Evolutionary conservation across 257 asterid species (phyloP), one percentile per base, ranked within the genome.

Genomic region (Hygrophila difformis): DNA sequence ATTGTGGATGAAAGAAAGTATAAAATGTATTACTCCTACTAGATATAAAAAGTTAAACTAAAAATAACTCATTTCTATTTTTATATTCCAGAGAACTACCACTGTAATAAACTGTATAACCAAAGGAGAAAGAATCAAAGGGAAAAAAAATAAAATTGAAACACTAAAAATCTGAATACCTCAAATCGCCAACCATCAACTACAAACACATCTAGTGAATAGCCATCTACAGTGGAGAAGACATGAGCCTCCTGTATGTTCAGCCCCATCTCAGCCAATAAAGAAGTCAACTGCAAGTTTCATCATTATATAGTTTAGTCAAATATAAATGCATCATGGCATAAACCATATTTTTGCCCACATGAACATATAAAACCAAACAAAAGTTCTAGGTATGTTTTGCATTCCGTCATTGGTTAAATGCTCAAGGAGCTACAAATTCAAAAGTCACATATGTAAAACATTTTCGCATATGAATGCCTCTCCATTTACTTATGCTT

Each of bases 221-320:
- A 91, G 63, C 98, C 98, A 75, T 91, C 98, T 24, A 62, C 71
- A 8, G 96, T 82, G 45, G 98, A 91, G 76, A 91, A 91, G 47
- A 80, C 98, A 59, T 86, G 98, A 52, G 98, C 98, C 74, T 91
- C 98, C 65, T 76, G 92, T 79, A 91, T 91, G 63, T 91, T 91
- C 61, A 91, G 70, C 56, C 98, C 98, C 68, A 86, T 63, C 70
- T 91, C 98, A 56, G 92, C 76, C 62, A 91, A 76, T 57, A 91
- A 65, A n/a, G 91, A 74, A 47, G 98, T 91, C 79, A 91, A 77
- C 98, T 91, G 94, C 77, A 63, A 67, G 62, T 62, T 47, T 45
- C 53, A 46, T 36, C 44, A 31, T 36, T 37, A 50, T 36, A 63
- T 39, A 50, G 34, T 61, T 67, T 62, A 63, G 68, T 62, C 59